Percentiles rank a stretch among this genome's conserved stretches.
phyloP scores from a whole-genome alignment of 768 basidiomycete species.

The Lepiota venenata region DNA sequence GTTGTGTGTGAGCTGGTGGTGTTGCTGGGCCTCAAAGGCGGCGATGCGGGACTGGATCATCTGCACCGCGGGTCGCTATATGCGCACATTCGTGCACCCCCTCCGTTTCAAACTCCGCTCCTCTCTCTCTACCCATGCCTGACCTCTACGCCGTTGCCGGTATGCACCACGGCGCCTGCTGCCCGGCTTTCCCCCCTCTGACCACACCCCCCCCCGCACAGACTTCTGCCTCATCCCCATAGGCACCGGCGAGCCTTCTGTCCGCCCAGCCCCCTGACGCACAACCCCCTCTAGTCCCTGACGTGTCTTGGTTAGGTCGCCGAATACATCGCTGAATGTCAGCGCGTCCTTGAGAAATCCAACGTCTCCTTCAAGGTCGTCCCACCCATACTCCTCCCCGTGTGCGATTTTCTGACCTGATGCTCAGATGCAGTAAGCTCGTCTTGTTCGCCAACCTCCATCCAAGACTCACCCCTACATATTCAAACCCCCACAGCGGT shows the following conservation, averaged over 20 bases:
- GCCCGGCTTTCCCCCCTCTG: neutral
- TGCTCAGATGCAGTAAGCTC: conserved; percentile 66
- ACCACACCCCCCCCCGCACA: conserved; percentile 22
- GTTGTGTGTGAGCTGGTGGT: conserved; percentile 36
- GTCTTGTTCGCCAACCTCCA: neutral
- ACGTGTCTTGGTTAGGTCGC: conserved; percentile 49
- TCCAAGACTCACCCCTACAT: neutral
- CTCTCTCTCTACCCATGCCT: conserved; percentile 17
- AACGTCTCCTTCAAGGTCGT: conserved; percentile 79
- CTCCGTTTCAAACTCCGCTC: conserved; percentile 10
- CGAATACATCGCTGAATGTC: conserved; percentile 78
- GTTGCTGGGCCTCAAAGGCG: conserved; percentile 52
- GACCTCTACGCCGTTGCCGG: conserved; percentile 82
- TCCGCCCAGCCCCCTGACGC: conserved; percentile 18
- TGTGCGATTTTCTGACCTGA: conserved; percentile 11
- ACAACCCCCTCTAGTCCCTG: conserved; percentile 13
- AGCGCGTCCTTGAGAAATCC: conserved; percentile 75
- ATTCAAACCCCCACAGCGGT: conserved; percentile 44
- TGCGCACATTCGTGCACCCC: neutral
- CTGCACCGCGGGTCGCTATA: conserved; percentile 19
- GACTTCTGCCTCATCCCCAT: conserved; percentile 91
- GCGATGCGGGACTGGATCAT: conserved; percentile 56
- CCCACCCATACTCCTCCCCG: neutral
- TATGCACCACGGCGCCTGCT: conserved; percentile 18
- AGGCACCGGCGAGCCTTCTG: conserved; percentile 72